These are phyloP conservation scores for Globisporangium emineosum DNA, from an alignment of 352 stramenopile genomes.

Conservation along the genomic window DNA sequence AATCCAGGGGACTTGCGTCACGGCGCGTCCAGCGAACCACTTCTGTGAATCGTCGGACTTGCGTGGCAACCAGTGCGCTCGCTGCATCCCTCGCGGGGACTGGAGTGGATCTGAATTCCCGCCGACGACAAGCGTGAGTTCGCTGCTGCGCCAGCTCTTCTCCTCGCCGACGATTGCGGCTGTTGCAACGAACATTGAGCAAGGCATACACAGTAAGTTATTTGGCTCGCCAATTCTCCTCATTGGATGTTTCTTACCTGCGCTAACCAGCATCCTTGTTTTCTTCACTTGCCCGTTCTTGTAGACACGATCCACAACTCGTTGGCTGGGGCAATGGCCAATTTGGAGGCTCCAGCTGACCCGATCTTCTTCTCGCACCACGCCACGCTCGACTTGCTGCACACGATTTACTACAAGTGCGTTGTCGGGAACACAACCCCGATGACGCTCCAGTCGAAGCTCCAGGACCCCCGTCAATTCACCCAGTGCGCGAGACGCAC, in stretches of 20 bases:
- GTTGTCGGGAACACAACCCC: constrained; percentile 56
- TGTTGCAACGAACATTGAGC: constrained; percentile 68
- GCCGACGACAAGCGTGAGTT: constrained; percentile 67
- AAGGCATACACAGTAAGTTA: constrained; percentile 72
- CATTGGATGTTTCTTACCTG: neutral
- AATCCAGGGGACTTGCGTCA: constrained; percentile 56
- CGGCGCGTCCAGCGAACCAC: constrained; percentile 44
- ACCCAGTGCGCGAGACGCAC: constrained; percentile 46
- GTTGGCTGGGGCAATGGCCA: constrained; percentile 61
- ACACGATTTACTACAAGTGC: constrained; percentile 86
- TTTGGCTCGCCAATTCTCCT: neutral
- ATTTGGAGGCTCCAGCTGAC: constrained; percentile 73
- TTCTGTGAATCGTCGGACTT: constrained; percentile 75
- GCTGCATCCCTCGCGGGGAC: constrained; percentile 67
- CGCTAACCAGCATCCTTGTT: constrained; percentile 13
- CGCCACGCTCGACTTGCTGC: constrained; percentile 75
- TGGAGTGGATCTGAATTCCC: constrained; percentile 58
- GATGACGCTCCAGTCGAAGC: constrained; percentile 49
- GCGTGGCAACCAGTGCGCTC: constrained; percentile 32
- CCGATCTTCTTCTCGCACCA: constrained; percentile 89
- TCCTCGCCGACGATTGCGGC: constrained; percentile 55
- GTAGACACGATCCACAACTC: constrained; percentile 81
- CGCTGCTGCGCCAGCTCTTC: constrained; percentile 73
- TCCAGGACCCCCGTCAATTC: constrained; percentile 61
- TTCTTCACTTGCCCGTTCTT: constrained; percentile 4